phyloP scores from a whole-genome alignment of 768 basidiomycete species.

The Tylopilus balloui region DNA sequence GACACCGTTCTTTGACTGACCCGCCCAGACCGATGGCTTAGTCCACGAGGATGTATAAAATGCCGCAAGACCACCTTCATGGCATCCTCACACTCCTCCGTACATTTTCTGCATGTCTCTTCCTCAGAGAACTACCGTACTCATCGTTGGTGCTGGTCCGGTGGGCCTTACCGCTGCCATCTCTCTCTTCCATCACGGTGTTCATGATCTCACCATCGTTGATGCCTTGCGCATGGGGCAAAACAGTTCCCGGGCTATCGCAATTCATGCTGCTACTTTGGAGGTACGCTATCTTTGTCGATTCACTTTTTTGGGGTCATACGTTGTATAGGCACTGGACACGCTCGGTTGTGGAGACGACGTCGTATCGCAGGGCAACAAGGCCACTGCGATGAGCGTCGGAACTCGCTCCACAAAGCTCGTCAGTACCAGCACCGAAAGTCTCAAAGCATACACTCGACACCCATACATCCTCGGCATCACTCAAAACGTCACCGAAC shows the following conservation, averaged over 20 bases:
- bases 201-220: conserved; percentile 40
- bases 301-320: conserved; percentile 17
- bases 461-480: conserved; percentile 34
- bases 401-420: conserved; percentile 15
- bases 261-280: conserved; percentile 49
- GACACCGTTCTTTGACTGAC: neutral
- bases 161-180: conserved; percentile 44
- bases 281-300: conserved; percentile 34
- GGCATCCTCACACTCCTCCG: neutral
- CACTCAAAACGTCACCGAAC: neutral
- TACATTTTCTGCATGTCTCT: conserved; percentile 18
- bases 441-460: conserved; percentile 32
- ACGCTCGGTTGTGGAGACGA: conserved; percentile 39
- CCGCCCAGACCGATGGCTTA: neutral
- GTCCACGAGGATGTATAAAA: neutral
- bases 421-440: neutral
- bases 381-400: conserved; percentile 3
- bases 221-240: conserved; percentile 34
- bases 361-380: conserved; percentile 36
- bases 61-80: too few relatives aligned
- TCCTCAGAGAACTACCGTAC: conserved; percentile 37
- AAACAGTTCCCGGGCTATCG: conserved; percentile 41
- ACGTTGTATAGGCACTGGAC: conserved; percentile 42
- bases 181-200: conserved; percentile 40
- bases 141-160: conserved; percentile 51